These are phyloP conservation scores for Phytophthora melonis DNA, from an alignment of 352 stramenopile species.

Conservation along the genomic window DNA sequence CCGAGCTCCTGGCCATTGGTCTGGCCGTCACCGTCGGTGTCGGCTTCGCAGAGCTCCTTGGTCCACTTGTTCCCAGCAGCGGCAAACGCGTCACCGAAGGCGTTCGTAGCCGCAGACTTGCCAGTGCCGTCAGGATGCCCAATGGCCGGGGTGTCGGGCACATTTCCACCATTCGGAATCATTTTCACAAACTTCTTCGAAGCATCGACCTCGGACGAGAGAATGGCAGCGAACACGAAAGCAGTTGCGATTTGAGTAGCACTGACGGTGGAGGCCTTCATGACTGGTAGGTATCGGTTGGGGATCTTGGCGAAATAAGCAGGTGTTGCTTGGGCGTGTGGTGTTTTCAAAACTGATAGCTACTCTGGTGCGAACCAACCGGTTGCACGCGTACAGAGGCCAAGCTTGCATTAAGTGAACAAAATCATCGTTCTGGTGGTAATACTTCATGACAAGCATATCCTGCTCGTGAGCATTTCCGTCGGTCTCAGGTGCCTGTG, in stretches of 20 bases:
- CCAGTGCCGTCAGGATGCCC: constrained; percentile 37
- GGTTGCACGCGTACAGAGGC: not conserved
- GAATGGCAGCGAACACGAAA: constrained; percentile 6
- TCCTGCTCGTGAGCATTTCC: not conserved
- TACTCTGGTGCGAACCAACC: constrained; percentile 1
- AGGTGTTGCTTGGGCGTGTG: constrained; percentile 3
- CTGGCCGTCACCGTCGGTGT: constrained; percentile 69
- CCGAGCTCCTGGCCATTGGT: constrained; percentile 86
- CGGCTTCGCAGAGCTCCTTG: constrained; percentile 27
- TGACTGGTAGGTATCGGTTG: constrained; percentile 14
- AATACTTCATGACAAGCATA: not conserved
- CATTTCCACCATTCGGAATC: constrained; percentile 32
- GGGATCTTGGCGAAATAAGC: constrained; percentile 6
- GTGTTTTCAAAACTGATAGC: constrained; percentile 22
- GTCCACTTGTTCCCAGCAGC: constrained; percentile 28
- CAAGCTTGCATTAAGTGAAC: not conserved
- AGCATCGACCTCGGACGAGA: constrained; percentile 6
- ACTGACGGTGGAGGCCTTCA: constrained; percentile 17
- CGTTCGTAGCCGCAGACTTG: constrained; percentile 30
- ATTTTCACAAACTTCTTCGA: constrained; percentile 30
- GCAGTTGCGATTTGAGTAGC: constrained; percentile 11
- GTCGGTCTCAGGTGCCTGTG: not conserved
- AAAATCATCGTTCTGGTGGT: constrained; percentile 5
- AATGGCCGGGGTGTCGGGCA: constrained; percentile 28
- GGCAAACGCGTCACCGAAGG: constrained; percentile 30